These are phyloP conservation scores for Pichia membranifaciens DNA, from an alignment of 805 yeast genomes.

Conservation along the genomic window DNA sequence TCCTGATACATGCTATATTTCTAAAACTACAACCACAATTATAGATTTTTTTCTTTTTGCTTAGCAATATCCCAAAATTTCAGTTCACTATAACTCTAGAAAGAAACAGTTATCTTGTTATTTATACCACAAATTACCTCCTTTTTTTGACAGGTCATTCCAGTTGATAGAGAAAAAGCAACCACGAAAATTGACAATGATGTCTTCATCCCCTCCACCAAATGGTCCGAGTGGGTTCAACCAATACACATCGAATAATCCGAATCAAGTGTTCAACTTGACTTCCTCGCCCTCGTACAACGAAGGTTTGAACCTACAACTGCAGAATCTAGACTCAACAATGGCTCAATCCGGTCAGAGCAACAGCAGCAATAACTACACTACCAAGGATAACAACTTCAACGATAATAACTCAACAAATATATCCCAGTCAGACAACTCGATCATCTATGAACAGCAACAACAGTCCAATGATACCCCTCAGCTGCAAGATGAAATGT, in stretches of 20 bases:
- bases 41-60: background rate
- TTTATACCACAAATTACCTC: no score
- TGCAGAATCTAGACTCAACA: conserved; percentile 15
- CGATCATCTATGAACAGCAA: conserved; percentile 4
- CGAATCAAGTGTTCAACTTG: conserved; percentile 14
- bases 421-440: conserved; percentile 2
- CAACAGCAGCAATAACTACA: conserved; percentile 6
- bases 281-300: conserved; percentile 23
- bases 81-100: background rate
- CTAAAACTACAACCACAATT: no score
- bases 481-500: background rate
- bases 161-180: no score
- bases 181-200: conserved; percentile 19
- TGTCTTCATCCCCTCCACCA: conserved; percentile 34
- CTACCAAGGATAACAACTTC: conserved; percentile 5
- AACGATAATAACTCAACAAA: background rate
- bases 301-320: conserved; percentile 20
- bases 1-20: no score
- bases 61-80: background rate
- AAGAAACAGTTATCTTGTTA: no score
- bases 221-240: conserved; percentile 19
- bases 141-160: no score
- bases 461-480: conserved; percentile 1
- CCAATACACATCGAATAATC: conserved; percentile 9
- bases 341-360: background rate